Percentiles rank a stretch among this genome's conserved stretches.
These are phyloP conservation scores for Pueraria montana DNA, from an alignment of 306 rosid genomes.

Conservation along the genomic window DNA sequence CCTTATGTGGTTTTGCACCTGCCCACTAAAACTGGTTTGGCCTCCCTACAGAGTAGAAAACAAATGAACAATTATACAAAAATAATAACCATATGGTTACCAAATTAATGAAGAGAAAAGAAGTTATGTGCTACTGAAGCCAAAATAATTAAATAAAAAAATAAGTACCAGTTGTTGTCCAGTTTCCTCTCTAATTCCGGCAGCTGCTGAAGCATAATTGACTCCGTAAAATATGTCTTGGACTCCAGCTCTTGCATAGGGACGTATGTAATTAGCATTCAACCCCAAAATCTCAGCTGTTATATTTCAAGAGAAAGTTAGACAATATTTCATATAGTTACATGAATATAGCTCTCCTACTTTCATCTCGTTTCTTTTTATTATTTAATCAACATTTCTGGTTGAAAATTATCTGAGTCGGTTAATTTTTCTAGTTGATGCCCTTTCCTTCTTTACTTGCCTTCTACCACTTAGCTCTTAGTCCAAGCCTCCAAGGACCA, in stretches of 20 bases:
- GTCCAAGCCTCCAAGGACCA: not conserved
- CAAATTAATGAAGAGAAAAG: not conserved
- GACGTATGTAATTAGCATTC: slow-evolving; percentile 66
- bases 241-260: slow-evolving; percentile 67
- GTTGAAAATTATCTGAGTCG: not conserved
- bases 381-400: not conserved
- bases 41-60: slow-evolving; percentile 64
- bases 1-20: slow-evolving; percentile 73
- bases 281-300: slow-evolving; percentile 85
- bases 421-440: not conserved
- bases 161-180: slow-evolving; percentile 82
- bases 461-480: not conserved
- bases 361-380: too few species aligned
- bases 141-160: not conserved
- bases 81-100: not conserved
- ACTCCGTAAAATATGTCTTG: slow-evolving; percentile 76
- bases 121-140: too few species aligned
- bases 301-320: slow-evolving; percentile 36
- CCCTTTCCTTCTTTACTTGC: not conserved
- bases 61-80: not conserved
- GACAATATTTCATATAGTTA: not conserved
- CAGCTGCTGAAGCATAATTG: slow-evolving; percentile 96
- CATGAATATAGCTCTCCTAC: too few species aligned
- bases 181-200: slow-evolving; percentile 94
- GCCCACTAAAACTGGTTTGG: slow-evolving; percentile 78